Evolutionary conservation across 108 stramenopile species (phyloP).

Genomic region (Mediolabrus comicus): DNA sequence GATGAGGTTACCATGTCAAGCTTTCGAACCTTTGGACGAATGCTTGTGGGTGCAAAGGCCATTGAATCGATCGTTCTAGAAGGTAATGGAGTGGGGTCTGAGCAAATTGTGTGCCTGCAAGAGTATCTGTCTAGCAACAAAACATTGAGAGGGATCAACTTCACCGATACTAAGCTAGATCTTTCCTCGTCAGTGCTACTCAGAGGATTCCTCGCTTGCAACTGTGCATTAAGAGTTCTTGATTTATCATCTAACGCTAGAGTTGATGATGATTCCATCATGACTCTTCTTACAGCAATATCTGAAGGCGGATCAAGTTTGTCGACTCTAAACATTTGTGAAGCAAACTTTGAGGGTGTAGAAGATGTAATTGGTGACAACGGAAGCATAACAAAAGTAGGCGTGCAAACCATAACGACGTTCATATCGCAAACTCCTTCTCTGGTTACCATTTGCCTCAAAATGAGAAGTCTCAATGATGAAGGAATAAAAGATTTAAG

Average conservation of each 20-base stretch:
- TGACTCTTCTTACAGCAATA: slow-evolving; percentile 9
- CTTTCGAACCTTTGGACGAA: slow-evolving; percentile 17
- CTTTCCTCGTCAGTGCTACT: slow-evolving; percentile 5
- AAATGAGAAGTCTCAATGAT: slow-evolving; percentile 10
- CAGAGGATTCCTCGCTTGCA: slow-evolving; percentile 14
- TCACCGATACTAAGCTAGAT: slow-evolving; percentile 15
- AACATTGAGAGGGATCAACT: slow-evolving; percentile 32
- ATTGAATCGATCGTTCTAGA: slow-evolving; percentile 29
- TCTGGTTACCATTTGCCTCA: slow-evolving; percentile 4
- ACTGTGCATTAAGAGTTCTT: slow-evolving; percentile 17
- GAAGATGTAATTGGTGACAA: slow-evolving; percentile 7
- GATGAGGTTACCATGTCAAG: slow-evolving; percentile 16
- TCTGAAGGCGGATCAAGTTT: slow-evolving; percentile 6
- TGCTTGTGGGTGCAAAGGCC: slow-evolving; percentile 15
- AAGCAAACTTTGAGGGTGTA: slow-evolving; percentile 10
- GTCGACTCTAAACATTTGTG: slow-evolving; percentile 29
- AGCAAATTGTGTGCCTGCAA: slow-evolving; percentile 16
- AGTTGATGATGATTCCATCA: slow-evolving; percentile 20
- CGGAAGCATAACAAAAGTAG: slow-evolving; percentile 4
- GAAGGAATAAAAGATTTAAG: slow-evolving; percentile 13
- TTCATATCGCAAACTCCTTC: slow-evolving; percentile 10
- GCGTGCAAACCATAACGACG: slow-evolving; percentile 16
- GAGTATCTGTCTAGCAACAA: slow-evolving; percentile 19
- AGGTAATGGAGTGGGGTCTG: slow-evolving; percentile 13
- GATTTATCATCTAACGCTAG: slow-evolving; percentile 14